Base-by-base conservation (phyloP, 176 grass and related monocot species). In the Melocanna baccifera region DNA sequence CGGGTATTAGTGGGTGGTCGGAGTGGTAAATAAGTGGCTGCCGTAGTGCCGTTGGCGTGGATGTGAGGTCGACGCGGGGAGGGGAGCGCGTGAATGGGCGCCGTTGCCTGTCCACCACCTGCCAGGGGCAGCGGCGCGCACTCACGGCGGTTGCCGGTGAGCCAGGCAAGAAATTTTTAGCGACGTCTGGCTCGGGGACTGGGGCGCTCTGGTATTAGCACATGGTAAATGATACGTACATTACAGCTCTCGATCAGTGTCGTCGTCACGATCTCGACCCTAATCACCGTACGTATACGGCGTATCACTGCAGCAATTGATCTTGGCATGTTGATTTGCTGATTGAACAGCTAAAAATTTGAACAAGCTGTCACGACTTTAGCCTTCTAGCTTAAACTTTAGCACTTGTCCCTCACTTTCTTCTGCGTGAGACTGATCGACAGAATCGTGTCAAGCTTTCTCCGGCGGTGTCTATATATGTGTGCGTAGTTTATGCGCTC, bases 11-110 rank as follows among this genome's bases (percentile, higher is more conserved):
- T 1, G 12, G 25, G 7, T 0, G 14, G 2, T 3, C 0, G 0
- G 11, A 2, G 15, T 12, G 71, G 23, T 43, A 20, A 72, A 77
- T 66, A 34, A 77, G 56, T 83, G 45, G 64, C 46, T 57, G 88
- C 48, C 67, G 88, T 41, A 83, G 37, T 57, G 88, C 48, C 67
- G 88, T 41, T 86, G 37, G 65, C 88, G 79, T 82, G 79, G 79
- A 58, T 63, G 84, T 57, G 73, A 50, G 71, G 88, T 63, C 66
- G 78, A 72, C 65, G 34, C 26, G 32, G 19, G 71, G 0, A 5
- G 18, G 11, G 20, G 59, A 55, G 51, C 30, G 82, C 81, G 82
- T 76, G 87, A 85, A 69, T 25, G 43, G 41, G 67, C 20, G 28
- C 4, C 37, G 65, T 47, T 6, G 51, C n/a, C 18, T 14, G 19